Conservation (phyloP, 768 basidiomycete genomes). For the Podaxis sp. region DNA sequence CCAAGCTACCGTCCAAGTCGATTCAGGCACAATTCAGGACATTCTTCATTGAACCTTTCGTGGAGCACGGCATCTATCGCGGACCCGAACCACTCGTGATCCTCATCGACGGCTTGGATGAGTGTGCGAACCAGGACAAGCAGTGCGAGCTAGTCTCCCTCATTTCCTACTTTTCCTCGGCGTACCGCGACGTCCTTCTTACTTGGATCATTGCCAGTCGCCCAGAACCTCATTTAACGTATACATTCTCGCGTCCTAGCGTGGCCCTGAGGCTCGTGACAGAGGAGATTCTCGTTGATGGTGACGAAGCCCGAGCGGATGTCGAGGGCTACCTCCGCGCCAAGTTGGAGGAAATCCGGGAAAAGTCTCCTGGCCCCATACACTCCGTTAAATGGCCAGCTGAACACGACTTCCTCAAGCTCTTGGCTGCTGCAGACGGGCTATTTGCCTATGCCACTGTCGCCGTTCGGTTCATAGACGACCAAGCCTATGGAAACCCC, state of each 20-base stretch:
- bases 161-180: not conserved
- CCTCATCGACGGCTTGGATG: not conserved
- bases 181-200: not conserved
- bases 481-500: not conserved
- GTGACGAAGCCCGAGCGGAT: not conserved
- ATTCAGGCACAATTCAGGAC: no score
- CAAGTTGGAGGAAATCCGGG: not conserved
- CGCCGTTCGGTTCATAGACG: not conserved
- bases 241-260: not conserved
- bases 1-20: no score
- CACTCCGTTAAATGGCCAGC: not conserved
- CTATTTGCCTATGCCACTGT: not conserved
- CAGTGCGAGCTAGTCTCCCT: not conserved
- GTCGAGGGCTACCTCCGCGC: conserved; percentile 4
- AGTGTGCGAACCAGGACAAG: not conserved
- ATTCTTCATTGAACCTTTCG: no score
- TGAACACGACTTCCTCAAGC: not conserved
- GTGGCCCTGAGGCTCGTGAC: not conserved
- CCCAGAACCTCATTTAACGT: conserved; percentile 5
- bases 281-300: not conserved
- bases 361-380: not conserved
- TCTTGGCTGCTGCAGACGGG: not conserved
- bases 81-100: not conserved
- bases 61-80: not conserved
- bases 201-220: conserved; percentile 6